These are phyloP conservation scores for Gnomoniopsis sp. DNA, from an alignment of 2,329 filamentous ascomycete genomes.

Conservation along the genomic window DNA sequence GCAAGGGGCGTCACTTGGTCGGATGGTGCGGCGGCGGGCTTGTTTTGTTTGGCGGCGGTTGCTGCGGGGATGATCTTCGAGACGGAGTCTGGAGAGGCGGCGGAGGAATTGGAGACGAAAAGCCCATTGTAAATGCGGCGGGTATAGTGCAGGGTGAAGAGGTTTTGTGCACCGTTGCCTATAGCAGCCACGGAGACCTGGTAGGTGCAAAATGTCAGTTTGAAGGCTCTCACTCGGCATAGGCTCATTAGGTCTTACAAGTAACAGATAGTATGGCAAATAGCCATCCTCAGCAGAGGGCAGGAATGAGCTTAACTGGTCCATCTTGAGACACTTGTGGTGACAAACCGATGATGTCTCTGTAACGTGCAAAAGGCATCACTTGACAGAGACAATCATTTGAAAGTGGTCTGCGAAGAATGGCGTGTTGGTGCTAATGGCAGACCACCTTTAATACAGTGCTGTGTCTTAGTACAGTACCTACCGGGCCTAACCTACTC, in stretches of 20 bases:
- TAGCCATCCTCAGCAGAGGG: conserved; percentile 51
- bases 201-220: neutral
- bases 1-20: conserved; percentile 72
- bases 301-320: conserved; percentile 38
- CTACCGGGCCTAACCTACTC: too few relatives aligned
- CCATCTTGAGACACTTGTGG: conserved; percentile 34
- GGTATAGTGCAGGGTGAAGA: conserved; percentile 75
- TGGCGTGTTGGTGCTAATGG: neutral
- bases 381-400: neutral
- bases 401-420: neutral
- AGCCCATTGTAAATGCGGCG: conserved; percentile 78
- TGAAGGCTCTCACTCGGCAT: neutral
- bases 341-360: neutral
- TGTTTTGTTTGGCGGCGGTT: conserved; percentile 37
- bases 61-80: conserved; percentile 51
- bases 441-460: neutral
- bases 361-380: neutral
- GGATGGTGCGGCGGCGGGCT: conserved; percentile 35
- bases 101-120: conserved; percentile 49
- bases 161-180: conserved; percentile 82
- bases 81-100: conserved; percentile 36
- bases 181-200: conserved; percentile 81
- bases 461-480: too few relatives aligned
- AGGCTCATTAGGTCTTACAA: conserved; percentile 36
- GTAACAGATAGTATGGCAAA: conserved; percentile 57